Percentiles rank a stretch among this genome's conserved stretches.
Evolutionary conservation across 1,139 yeast species (phyloP).

Genomic region (Candida sp.): DNA sequence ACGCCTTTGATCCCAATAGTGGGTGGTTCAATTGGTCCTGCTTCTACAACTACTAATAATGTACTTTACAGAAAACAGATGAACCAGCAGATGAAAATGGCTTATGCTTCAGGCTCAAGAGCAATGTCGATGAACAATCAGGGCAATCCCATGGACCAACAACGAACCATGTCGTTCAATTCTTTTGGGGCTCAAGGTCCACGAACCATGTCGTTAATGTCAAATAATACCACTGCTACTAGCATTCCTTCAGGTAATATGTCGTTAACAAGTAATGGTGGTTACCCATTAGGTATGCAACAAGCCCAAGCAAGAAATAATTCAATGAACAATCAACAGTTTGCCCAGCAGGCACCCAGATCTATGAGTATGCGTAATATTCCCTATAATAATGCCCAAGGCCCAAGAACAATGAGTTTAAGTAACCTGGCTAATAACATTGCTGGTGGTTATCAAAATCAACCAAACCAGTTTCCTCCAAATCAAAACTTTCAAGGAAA

Average conservation of each 20-base stretch:
- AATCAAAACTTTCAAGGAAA: constrained; percentile 8
- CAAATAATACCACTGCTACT: constrained; percentile 7
- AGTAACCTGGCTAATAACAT: constrained; percentile 10
- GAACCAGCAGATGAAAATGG: constrained; percentile 64
- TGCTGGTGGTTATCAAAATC: constrained; percentile 2
- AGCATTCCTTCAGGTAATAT: constrained; percentile 4
- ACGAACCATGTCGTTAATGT: constrained; percentile 24
- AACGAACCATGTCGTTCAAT: constrained; percentile 61
- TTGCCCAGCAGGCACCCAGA: constrained; percentile 13
- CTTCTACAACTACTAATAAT: constrained; percentile 29
- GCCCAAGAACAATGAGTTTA: constrained; percentile 26
- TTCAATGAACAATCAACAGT: constrained; percentile 2
- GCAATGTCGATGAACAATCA: constrained; percentile 42
- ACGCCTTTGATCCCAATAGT: constrained; percentile 75
- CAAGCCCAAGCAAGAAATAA: constrained; percentile 2
- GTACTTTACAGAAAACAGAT: constrained; percentile 66
- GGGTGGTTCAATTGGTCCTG: constrained; percentile 16
- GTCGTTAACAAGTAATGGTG: constrained; percentile 4
- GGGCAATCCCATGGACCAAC: constrained; percentile 30
- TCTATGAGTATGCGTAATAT: constrained; percentile 11
- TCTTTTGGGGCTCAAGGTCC: constrained; percentile 20
- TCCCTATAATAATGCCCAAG: constrained; percentile 6
- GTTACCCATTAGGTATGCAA: neutral
- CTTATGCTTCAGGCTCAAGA: constrained; percentile 45
- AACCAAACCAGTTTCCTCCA: constrained; percentile 6